These are phyloP conservation scores for Dendrocalamus latiflorus DNA, from an alignment of 202 grass and related monocot species.

Conservation along the genomic window DNA sequence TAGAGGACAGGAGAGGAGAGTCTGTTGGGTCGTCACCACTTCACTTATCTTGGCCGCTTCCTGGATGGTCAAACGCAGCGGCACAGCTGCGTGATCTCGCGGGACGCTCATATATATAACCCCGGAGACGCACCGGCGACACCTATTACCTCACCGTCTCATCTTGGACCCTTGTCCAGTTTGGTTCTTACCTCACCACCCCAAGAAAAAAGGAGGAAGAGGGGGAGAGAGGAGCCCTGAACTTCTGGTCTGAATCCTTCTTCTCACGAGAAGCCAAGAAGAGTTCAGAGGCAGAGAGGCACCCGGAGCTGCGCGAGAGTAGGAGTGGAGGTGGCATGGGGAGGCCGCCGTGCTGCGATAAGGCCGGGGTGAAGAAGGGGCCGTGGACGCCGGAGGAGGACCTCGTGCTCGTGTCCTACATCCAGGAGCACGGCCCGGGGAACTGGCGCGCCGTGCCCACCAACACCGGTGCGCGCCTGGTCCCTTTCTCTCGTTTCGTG, in stretches of 20 bases:
- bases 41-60: background rate
- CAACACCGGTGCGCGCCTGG: constrained; percentile 44
- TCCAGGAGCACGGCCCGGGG: constrained; percentile 66
- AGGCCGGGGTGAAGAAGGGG: constrained; percentile 71
- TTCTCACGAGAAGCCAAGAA: background rate
- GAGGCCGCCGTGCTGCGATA: constrained; percentile 72
- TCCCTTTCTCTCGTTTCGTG: background rate
- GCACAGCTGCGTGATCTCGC: background rate
- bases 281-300: background rate
- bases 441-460: constrained; percentile 79
- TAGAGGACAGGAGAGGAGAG: background rate
- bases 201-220: background rate
- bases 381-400: constrained; percentile 94
- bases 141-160: constrained; percentile 12
- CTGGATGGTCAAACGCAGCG: background rate
- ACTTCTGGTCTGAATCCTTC: background rate
- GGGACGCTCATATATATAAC: constrained; percentile 16
- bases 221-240: no score
- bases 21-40: background rate
- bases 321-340: constrained; percentile 30
- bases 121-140: background rate
- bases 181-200: background rate
- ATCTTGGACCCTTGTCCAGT: constrained; percentile 30
- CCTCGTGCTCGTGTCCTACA: constrained; percentile 72
- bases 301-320: background rate